Base-by-base conservation (phyloP, 345 rosid genomes). In the Trapa incisa region DNA sequence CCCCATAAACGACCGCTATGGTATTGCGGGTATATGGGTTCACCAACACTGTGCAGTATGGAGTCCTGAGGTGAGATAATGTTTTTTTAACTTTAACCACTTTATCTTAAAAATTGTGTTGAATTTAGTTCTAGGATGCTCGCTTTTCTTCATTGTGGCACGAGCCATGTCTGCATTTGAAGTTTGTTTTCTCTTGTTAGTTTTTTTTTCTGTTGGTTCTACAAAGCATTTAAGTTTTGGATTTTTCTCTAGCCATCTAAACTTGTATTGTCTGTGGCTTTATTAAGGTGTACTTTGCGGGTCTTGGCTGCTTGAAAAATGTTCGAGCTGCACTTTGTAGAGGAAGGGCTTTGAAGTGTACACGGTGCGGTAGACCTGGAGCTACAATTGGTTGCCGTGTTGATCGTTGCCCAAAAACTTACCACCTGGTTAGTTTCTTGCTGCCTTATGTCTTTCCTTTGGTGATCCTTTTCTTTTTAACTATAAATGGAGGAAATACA, bases 341-440 rank as follows among this genome's bases (percentile, higher is more conserved):
- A 79, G 99, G 99, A 74, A 85, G 84, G 78, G 95, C 96, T 61
- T 76, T 94, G 74, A 94, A 94, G 78, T 94, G 99, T 78, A 87
- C 80, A 71, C 89, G 95, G 71, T 91, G 99, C 80, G 95, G 91
- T 77, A 87, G 99, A 81, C 92, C 95, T 68, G 99, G 99, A 68
- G 99, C 99, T 74, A 91, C 99, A 67, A 94, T 87, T 69, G 99
- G 99, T 63, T 94, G 99, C 75, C 97, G 99, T 64, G 99, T 94
- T 73, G 99, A 94, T 79, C 84, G 95, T 22, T 94, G 99, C 79
- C 97, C 94, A 41, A 91, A 79, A 86, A 94, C 99, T 73, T 94
- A 94, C 76, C 99, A 94, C 78, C 80, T 91, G 99, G 98, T 93
- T 57, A 58, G 85, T 83, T 35, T 73, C 77, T 67, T 76, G 32